phyloP scores from a whole-genome alignment of 2,329 filamentous ascomycete species.

The Penicillium sp. region DNA sequence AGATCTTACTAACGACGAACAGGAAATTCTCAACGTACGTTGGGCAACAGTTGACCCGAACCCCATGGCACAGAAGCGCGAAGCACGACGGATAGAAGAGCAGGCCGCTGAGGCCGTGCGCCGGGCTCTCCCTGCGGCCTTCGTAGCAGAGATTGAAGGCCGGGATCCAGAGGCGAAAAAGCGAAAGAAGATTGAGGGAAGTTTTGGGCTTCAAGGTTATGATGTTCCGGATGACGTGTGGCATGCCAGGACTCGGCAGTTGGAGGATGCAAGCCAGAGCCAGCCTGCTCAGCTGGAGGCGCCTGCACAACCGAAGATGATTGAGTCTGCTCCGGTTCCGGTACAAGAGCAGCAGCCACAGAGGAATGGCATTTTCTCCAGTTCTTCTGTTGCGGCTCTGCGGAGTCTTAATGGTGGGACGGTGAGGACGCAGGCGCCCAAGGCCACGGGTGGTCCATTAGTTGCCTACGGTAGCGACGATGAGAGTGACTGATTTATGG shows the following conservation, averaged over 20 bases:
- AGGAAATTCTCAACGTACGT: slow-evolving; percentile 88
- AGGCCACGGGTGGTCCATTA: slow-evolving; percentile 59
- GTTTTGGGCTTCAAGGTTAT: slow-evolving; percentile 84
- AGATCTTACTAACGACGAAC: neutral
- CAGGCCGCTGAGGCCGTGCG: slow-evolving; percentile 93
- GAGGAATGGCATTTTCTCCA: slow-evolving; percentile 69
- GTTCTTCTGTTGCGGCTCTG: slow-evolving; percentile 74
- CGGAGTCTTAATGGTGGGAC: slow-evolving; percentile 51
- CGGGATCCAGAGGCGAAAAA: slow-evolving; percentile 83
- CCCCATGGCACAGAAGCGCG: slow-evolving; percentile 86
- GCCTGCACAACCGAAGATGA: slow-evolving; percentile 43
- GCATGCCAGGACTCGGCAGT: slow-evolving; percentile 73
- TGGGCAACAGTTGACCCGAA: slow-evolving; percentile 98
- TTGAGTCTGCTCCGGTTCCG: slow-evolving; percentile 45
- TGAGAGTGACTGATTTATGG: slow-evolving; percentile 57
- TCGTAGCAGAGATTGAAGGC: slow-evolving; percentile 90
- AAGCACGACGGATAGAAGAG: slow-evolving; percentile 84
- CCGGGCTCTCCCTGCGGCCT: slow-evolving; percentile 79
- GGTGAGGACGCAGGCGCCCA: slow-evolving; percentile 42
- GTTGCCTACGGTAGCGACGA: slow-evolving; percentile 90
- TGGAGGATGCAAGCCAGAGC: slow-evolving; percentile 60
- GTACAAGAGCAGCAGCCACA: slow-evolving; percentile 28
- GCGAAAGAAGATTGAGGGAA: slow-evolving; percentile 81
- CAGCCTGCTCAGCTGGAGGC: slow-evolving; percentile 57
- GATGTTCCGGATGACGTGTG: slow-evolving; percentile 92